Evolutionary conservation across 2,329 filamentous ascomycete genomes (phyloP).

Genomic region (Zymoseptoria crescenta): DNA sequence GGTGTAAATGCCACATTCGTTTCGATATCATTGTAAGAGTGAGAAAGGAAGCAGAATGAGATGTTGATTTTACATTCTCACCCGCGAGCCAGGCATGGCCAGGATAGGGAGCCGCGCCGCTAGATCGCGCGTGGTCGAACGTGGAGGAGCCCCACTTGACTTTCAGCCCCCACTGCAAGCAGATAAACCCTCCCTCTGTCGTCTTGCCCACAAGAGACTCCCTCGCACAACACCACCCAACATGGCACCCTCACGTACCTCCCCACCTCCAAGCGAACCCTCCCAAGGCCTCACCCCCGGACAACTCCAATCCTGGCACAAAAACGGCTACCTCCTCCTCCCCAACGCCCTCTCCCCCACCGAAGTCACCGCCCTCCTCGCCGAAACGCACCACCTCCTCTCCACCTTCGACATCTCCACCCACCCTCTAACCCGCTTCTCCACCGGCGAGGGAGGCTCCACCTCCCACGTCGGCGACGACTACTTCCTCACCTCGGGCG

Average conservation of each 20-base stretch:
- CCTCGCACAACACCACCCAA: neutral
- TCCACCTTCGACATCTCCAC: slow-evolving; percentile 66
- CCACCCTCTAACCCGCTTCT: slow-evolving; percentile 91
- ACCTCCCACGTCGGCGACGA: slow-evolving; percentile 81
- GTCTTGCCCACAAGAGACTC: neutral
- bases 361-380: slow-evolving; percentile 61
- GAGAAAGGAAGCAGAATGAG: neutral
- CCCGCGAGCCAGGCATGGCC: no score
- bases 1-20: neutral
- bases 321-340: slow-evolving; percentile 85
- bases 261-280: slow-evolving; percentile 17
- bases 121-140: neutral
- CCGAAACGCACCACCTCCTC: slow-evolving; percentile 68
- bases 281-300: slow-evolving; percentile 55
- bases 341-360: slow-evolving; percentile 62
- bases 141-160: neutral
- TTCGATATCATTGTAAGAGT: neutral
- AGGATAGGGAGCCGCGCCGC: neutral
- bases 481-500: slow-evolving; percentile 84
- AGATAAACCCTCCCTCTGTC: neutral
- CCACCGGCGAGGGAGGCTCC: slow-evolving; percentile 68
- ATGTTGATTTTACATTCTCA: neutral
- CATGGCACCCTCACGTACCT: slow-evolving; percentile 23
- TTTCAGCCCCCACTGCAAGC: no score
- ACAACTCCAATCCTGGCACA: slow-evolving; percentile 65